phyloP scores from a whole-genome alignment of 2,329 filamentous ascomycete genomes.

The Dendryphion nanum region DNA sequence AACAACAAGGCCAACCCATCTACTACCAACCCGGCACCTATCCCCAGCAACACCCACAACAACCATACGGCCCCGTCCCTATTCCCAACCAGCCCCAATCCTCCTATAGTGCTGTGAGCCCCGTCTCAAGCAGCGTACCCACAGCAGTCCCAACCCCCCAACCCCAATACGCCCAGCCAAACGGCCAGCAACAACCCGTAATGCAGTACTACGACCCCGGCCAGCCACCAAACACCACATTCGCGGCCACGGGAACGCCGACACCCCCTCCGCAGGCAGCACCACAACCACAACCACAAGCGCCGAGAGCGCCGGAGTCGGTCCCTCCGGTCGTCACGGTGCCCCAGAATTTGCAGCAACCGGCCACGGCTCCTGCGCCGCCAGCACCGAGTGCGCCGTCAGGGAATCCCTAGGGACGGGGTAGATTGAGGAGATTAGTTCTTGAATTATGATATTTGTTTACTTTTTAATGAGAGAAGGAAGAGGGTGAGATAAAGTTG shows the following conservation, averaged over 20 bases:
- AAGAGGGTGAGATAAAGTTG: no score
- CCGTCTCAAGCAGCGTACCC: slow-evolving; percentile 1
- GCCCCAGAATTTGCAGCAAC: no score
- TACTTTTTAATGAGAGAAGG: no score
- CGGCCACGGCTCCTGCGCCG: no score
- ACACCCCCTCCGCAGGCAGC: no score
- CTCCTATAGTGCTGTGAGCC: background rate
- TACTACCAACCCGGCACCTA: background rate
- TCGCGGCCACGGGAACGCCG: no score
- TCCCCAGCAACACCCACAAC: background rate
- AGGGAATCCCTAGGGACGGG: no score
- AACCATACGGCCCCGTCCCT: background rate
- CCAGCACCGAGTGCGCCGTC: no score
- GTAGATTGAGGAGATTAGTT: no score
- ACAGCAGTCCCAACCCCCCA: slow-evolving; percentile 1
- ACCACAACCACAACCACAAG: background rate
- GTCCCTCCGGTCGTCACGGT: no score
- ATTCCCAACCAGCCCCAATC: background rate
- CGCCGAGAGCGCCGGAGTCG: background rate
- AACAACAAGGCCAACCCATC: background rate
- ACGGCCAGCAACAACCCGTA: background rate
- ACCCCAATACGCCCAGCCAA: background rate
- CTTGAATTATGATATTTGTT: no score
- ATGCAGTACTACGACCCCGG: background rate
- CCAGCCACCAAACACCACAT: background rate